Percentiles rank a stretch among this genome's conserved stretches.
Conservation (phyloP, 441 rosid genomes). For the Metrosideros polymorpha region DNA sequence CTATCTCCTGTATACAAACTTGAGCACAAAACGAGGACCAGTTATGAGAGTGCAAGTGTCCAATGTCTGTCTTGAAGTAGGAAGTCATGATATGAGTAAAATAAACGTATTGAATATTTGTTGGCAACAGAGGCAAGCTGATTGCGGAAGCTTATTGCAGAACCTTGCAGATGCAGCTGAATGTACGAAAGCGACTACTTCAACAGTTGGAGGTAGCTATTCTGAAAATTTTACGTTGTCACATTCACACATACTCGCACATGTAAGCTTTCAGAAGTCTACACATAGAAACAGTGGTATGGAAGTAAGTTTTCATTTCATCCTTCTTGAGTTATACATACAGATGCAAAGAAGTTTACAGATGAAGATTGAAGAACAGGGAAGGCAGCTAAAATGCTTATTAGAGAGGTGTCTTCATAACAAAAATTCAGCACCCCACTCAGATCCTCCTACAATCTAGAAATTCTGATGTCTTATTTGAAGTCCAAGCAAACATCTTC, state of each 20-base stretch:
- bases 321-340: background rate
- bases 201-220: slow-evolving; percentile 20
- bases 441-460: background rate
- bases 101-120: background rate
- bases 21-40: background rate
- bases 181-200: slow-evolving; percentile 17
- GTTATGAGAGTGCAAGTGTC: background rate
- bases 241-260: background rate
- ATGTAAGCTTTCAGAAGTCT: background rate
- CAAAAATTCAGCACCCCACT: background rate
- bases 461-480: background rate
- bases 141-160: slow-evolving; percentile 16
- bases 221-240: background rate
- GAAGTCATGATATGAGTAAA: background rate
- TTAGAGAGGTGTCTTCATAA: slow-evolving; percentile 3
- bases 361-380: slow-evolving; percentile 22
- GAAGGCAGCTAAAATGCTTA: slow-evolving; percentile 16
- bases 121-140: slow-evolving; percentile 6
- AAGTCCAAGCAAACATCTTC: background rate
- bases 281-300: background rate
- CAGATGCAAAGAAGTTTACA: slow-evolving; percentile 21
- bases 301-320: background rate
- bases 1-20: background rate
- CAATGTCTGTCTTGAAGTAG: background rate
- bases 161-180: slow-evolving; percentile 18